Conservation (phyloP, 1,284 basidiomycete species). For the Cystobasidiaceae sp. region DNA sequence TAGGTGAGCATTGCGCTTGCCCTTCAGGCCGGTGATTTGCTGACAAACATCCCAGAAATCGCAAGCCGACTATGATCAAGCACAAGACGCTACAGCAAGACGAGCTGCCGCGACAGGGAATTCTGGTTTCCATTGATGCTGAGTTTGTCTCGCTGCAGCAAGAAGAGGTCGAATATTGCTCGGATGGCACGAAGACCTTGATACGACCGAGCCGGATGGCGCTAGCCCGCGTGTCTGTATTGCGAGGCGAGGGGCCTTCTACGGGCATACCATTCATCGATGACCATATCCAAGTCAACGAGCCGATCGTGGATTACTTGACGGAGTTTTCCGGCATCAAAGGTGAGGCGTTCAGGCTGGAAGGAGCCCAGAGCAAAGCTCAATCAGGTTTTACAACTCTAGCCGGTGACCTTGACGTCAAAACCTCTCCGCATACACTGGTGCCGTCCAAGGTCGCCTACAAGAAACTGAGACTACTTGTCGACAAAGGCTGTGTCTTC, state of each 20-base stretch:
- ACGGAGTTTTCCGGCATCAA: constrained; percentile 95
- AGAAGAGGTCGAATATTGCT: constrained; percentile 92
- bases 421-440: constrained; percentile 74
- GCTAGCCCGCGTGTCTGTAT: constrained; percentile 87
- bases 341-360: constrained; percentile 55
- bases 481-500: constrained; percentile 93
- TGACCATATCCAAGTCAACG: constrained; percentile 94
- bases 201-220: constrained; percentile 85
- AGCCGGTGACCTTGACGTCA: constrained; percentile 89
- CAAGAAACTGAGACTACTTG: constrained; percentile 91
- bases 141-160: constrained; percentile 97
- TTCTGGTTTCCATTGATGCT: constrained; percentile 88
- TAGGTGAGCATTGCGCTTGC: constrained; percentile 58
- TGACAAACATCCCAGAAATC: constrained; percentile 65
- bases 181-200: constrained; percentile 89
- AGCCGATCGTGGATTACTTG: constrained; percentile 89
- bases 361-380: neutral
- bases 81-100: constrained; percentile 65
- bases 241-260: constrained; percentile 74
- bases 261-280: constrained; percentile 91
- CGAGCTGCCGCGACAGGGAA: constrained; percentile 82
- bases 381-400: neutral
- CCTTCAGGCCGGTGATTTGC: neutral
- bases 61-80: constrained; percentile 65
- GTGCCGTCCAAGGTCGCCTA: constrained; percentile 94